A percentile compares a stretch with the other conserved stretches of the same genome.
phyloP scores from a whole-genome alignment of 371 early-diverging fungal species.

The Mortierella sp. region DNA sequence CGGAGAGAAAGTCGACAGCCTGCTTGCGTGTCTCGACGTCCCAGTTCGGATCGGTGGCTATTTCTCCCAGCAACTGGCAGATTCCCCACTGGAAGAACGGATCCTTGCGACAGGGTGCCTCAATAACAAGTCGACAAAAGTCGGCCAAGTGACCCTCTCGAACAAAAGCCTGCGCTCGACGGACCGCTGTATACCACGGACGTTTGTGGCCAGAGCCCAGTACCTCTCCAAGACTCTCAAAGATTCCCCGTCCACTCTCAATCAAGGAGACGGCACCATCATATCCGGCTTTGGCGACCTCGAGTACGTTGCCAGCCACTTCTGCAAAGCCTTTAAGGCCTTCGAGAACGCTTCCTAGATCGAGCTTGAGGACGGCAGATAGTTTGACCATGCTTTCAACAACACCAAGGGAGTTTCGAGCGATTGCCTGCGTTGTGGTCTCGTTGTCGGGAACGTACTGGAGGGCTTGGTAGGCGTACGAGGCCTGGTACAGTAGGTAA shows the following conservation, averaged over 20 bases:
- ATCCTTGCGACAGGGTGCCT: constrained; percentile 16
- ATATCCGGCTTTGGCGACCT: background rate
- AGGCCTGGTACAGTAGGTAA: constrained; percentile 14
- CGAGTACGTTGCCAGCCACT: background rate
- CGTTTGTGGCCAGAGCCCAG: background rate
- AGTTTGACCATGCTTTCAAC: constrained; percentile 3
- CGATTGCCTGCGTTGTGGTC: background rate
- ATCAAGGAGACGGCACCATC: background rate
- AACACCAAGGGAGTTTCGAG: background rate
- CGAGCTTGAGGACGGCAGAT: constrained; percentile 3
- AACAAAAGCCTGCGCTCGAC: constrained; percentile 16
- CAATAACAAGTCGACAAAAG: constrained; percentile 9
- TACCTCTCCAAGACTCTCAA: background rate
- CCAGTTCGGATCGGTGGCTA: constrained; percentile 4
- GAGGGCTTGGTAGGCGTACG: constrained; percentile 25
- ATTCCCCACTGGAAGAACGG: constrained; percentile 30
- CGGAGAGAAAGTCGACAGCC: constrained; percentile 12
- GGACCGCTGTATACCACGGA: constrained; percentile 8
- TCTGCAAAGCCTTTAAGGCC: constrained; percentile 7
- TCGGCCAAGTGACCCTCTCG: constrained; percentile 19
- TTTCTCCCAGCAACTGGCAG: constrained; percentile 24
- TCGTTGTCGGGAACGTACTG: constrained; percentile 19
- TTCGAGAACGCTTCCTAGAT: background rate
- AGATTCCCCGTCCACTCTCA: constrained; percentile 7
- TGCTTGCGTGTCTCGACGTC: background rate